Percentiles rank a stretch among this genome's conserved stretches.
Evolutionary conservation across 2,329 filamentous ascomycete genomes (phyloP).

Genomic region (Trichoderma sp.): DNA sequence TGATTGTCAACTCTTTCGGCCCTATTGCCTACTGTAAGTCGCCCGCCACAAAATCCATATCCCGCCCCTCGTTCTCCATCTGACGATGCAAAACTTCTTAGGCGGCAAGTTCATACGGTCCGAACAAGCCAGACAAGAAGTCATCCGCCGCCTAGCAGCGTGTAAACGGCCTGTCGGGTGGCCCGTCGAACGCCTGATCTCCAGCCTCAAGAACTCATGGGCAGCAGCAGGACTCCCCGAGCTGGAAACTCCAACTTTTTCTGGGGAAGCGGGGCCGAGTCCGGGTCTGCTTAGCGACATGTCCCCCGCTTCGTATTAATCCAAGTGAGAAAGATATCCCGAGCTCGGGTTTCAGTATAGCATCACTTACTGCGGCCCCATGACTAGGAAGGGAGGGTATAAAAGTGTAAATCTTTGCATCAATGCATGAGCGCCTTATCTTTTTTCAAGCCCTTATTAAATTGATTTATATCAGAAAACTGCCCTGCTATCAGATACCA

Average conservation of each 20-base stretch:
- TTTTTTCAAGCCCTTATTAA: neutral
- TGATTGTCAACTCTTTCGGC: slow-evolving; percentile 49
- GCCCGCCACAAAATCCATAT: neutral
- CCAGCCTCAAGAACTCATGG: slow-evolving; percentile 33
- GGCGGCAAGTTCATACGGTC: slow-evolving; percentile 34
- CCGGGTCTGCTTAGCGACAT: slow-evolving; percentile 15
- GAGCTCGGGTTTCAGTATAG: slow-evolving; percentile 32
- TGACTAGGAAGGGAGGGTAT: neutral
- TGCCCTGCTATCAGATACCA: neutral
- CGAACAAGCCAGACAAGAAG: slow-evolving; percentile 32
- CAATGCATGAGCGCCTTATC: neutral
- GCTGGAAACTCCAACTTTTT: neutral
- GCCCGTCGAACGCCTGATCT: slow-evolving; percentile 38
- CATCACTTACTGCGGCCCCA: neutral
- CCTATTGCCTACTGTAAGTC: slow-evolving; percentile 46
- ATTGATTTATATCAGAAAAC: neutral
- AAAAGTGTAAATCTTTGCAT: neutral
- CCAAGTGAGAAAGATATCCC: slow-evolving; percentile 26
- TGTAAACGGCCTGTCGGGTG: slow-evolving; percentile 39
- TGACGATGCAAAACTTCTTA: slow-evolving; percentile 13
- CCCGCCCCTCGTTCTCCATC: neutral
- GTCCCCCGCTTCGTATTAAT: slow-evolving; percentile 2
- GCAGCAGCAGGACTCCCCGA: neutral
- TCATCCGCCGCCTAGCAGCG: slow-evolving; percentile 33
- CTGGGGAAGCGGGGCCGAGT: slow-evolving; percentile 12